Conservation (phyloP, 306 rosid species). For the Dryas alaskensis region DNA sequence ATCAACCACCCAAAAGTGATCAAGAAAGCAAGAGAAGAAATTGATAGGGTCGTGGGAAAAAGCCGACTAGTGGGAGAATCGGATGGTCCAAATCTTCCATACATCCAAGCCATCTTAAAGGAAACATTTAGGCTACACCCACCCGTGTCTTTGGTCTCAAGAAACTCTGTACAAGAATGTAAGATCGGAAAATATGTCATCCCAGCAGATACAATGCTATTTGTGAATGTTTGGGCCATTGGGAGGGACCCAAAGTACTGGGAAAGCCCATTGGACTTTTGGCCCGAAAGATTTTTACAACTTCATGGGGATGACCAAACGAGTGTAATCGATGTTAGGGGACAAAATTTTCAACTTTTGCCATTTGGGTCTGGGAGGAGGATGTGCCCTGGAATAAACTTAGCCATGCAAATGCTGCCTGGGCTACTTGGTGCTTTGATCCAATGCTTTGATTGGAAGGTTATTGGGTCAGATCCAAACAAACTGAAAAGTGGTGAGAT, state of each 20-base stretch:
- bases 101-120: slow-evolving; percentile 47
- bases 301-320: not conserved
- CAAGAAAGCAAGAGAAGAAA: slow-evolving; percentile 40
- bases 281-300: slow-evolving; percentile 34
- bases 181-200: slow-evolving; percentile 34
- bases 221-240: slow-evolving; percentile 44
- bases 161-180: slow-evolving; percentile 39
- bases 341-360: slow-evolving; percentile 33
- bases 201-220: slow-evolving; percentile 33
- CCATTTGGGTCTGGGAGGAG: slow-evolving; percentile 65
- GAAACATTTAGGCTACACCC: slow-evolving; percentile 58
- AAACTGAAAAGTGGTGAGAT: slow-evolving; percentile 15
- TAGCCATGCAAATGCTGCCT: slow-evolving; percentile 44
- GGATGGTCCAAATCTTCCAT: slow-evolving; percentile 45
- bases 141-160: slow-evolving; percentile 32
- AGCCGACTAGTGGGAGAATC: slow-evolving; percentile 38
- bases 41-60: slow-evolving; percentile 31
- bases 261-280: slow-evolving; percentile 39
- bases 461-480: slow-evolving; percentile 13
- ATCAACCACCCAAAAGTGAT: slow-evolving; percentile 45
- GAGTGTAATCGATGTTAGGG: slow-evolving; percentile 22
- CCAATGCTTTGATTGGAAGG: slow-evolving; percentile 48
- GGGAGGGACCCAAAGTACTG: slow-evolving; percentile 53
- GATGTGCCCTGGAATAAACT: slow-evolving; percentile 41
- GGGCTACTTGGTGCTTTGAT: slow-evolving; percentile 39